Base-by-base conservation (phyloP, 257 asterid genomes). In the Solanum lycopersicoides region DNA sequence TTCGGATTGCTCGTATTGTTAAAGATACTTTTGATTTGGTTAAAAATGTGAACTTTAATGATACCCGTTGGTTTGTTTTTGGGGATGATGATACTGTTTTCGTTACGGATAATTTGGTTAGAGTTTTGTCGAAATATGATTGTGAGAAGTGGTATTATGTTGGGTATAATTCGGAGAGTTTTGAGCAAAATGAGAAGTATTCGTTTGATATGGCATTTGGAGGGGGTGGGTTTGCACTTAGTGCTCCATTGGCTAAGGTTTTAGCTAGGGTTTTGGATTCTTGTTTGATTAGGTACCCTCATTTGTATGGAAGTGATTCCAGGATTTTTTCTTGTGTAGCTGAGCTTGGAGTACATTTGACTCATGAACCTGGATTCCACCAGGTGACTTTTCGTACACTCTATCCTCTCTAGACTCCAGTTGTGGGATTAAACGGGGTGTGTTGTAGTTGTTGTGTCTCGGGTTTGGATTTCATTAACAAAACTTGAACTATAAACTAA, bases 261-360 rank as follows among this genome's bases (percentile, higher is more conserved):
- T 90, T 96, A 89, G 93, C 94, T 68, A 89, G 92, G 89, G 93
- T 94, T 74, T 89, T 96, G 28, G 96, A 91, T 50, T 91, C 95
- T 86, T 96, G 98, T 88, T 92, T 96, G 86, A 68, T 85, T 25
- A 92, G 98, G 95, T 96, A 95, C 89, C 91, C 89, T 53, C 93
- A 92, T 91, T 92, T 94, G 91, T 95, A 92, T 60, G 98, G 98
- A 32, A 95, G 98, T 89, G 98, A 96, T 94, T 94, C 95, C 56
- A 90, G 97, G 92, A 85, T 96, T 87, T 96, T 91, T 84, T 90
- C 96, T 72, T 96, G 98, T 91, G 77, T 96, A 63, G 92, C 95
- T 30, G 98, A 96, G 94, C 93, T 96, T 12, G 98, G 98, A 44
- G 96, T 96, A 14, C 86, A 89, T 9, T 88, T 95, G 89, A 95